Base-by-base conservation (phyloP, 768 basidiomycete genomes). In the Hypsizygus marmoreus region DNA sequence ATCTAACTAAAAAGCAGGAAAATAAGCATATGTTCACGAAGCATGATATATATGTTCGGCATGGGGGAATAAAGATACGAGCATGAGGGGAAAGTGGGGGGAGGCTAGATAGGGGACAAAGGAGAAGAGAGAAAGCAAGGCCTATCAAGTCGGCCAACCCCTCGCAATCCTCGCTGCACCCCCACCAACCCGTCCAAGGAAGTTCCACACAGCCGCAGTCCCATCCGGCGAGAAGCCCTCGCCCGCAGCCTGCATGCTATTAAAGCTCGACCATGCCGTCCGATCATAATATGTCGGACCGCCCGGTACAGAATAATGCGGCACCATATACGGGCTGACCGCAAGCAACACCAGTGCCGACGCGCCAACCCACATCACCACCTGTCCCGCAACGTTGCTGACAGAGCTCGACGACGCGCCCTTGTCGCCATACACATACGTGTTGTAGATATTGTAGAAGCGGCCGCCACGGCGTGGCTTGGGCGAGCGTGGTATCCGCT, bases 391-490 rank as follows among this genome's bases (percentile, higher is more conserved):
- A 17, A 71, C 45, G 3, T 68, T 57, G 31, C 55, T 63, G 13
- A 61, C 59, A 17, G 68, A 64, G 41, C 63, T 53, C 11, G 63
- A 53, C n/a, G n/a, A n/a, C 14, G 60, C 43, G 14, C 65, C 71
- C 42, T 73, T 70, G 52, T 76, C 59, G 12, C 70, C 73, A 51
- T 76, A 79, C 25, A 80, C 70, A 43, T 79, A 79, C 6, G 88
- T 91, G 64, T 91, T 91, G 65, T 91, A 90, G 59, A 91, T 88
- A 65, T 90, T 91, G 70, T 88, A 91, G 62, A 91, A 90, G 39
- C 82, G 74, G 38, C 73, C 74, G 36, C 71, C 68, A 10, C 74
- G 69, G 12, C 65, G 57, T 29, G 60, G 17, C 46, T 50, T 51
- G 22, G 53, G 56, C 16, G 54, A 56, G 23, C 56, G 57, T 30